Evolutionary conservation across 2,329 filamentous ascomycete species (phyloP), one percentile per base, ranked within the genome.

Genomic region (Fusarium sp.): DNA sequence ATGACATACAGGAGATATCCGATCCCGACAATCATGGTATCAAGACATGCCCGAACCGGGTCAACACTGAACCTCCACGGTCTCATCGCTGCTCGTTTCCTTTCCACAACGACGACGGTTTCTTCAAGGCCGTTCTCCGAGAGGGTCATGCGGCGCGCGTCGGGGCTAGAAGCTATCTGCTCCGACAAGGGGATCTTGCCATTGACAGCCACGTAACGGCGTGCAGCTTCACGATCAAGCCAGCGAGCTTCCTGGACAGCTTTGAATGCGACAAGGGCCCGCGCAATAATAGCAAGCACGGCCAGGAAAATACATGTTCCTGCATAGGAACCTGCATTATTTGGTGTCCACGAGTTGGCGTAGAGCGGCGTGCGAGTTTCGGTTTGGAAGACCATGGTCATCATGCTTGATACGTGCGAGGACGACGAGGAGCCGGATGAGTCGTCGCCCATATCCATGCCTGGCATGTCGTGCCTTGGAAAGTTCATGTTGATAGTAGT

Each of bases 271-370:
- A 96, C 84, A 22, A 98, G 86, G 26, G 86, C 84, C 59, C 95
- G 93, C 79, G 92, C 91, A 64, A 92, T 79, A 69, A 91, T 86
- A 69, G 91, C 91, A 58, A 98, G 90, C 50, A 93, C 77, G 80
- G 98, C 91, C 67, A 98, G 88, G 84, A 98, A 98, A 81, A 98
- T 93, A 85, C 96, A 97, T 35, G 94, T 97, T 63, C 91, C 96
- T 4, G 94, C 94, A 83, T 98, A 98, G 68, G 88, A 85, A 76
- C 92, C 94, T 11, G 87, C 85, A 41, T 85, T 91, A 35, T 80
- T 83, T 10, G 96, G 96, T 6, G 93, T 92, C 94, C 95, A 98
- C 59, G 86, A 81, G 28, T 83, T 81, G 22, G 93, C 91, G 83
- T 85, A 90, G 68, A 90, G 85, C 1, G 88, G 81, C 9, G 88